Evolutionary conservation across 1,284 basidiomycete genomes (phyloP).

Genomic region (Phellinidium pouzarii): DNA sequence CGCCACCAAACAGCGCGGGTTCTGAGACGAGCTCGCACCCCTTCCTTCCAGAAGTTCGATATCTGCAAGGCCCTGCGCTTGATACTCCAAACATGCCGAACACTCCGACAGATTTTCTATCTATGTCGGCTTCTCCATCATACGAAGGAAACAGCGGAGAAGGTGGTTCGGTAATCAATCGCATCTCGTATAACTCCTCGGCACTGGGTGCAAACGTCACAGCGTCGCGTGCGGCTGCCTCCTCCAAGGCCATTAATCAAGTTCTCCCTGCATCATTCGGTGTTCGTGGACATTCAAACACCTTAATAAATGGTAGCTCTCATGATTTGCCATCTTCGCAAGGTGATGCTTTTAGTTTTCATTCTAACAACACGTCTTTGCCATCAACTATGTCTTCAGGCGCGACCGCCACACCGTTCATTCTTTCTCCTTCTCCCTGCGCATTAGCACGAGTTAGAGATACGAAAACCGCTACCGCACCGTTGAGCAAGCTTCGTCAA

Average conservation of each 20-base stretch:
- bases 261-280: background rate
- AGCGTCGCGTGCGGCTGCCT: background rate
- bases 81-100: background rate
- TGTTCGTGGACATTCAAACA: background rate
- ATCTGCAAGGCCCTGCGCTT: background rate
- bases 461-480: background rate
- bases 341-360: background rate
- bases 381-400: background rate
- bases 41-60: slow-evolving; percentile 10
- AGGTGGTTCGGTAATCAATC: background rate
- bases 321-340: background rate
- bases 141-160: background rate
- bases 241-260: no score
- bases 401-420: slow-evolving; percentile 11
- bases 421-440: slow-evolving; percentile 3
- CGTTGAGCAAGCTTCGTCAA: background rate
- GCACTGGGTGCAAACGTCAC: slow-evolving; percentile 8
- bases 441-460: background rate
- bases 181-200: slow-evolving; percentile 5
- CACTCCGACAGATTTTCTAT: background rate
- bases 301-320: background rate
- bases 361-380: slow-evolving; percentile 3
- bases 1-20: slow-evolving; percentile 2
- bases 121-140: background rate
- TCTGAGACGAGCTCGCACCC: slow-evolving; percentile 2